Conservation (phyloP, 164 flowering plant species). For the Sextonia rubra region DNA sequence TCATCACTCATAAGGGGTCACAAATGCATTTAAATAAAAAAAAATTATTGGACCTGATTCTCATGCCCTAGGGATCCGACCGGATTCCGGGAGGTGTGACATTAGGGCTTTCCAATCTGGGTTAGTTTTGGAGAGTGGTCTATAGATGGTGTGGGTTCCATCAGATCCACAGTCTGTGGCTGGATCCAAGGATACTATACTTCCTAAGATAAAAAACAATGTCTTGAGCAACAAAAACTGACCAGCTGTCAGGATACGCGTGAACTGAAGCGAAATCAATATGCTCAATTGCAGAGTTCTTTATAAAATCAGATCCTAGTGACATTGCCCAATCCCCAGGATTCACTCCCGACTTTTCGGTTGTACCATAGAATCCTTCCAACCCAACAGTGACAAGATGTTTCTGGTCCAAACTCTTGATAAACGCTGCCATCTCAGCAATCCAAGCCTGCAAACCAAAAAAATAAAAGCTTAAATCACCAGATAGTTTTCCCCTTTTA, state of each 20-base stretch:
- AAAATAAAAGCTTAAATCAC: not conserved
- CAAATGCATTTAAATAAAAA: too few relatives aligned
- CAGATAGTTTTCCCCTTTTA: too few relatives aligned
- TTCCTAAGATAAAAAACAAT: not conserved
- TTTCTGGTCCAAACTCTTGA: constrained; percentile 49
- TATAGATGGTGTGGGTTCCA: too few relatives aligned
- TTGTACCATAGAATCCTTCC: constrained; percentile 58
- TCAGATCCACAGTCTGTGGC: not conserved
- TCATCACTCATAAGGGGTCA: too few relatives aligned
- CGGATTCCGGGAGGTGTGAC: too few relatives aligned
- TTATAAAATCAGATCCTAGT: constrained; percentile 60
- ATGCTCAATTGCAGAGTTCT: constrained; percentile 41
- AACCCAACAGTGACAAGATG: constrained; percentile 66
- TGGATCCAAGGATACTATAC: not conserved
- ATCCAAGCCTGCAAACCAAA: constrained; percentile 43
- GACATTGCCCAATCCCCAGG: constrained; percentile 62
- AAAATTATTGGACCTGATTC: too few relatives aligned
- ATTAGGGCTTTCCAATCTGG: not conserved
- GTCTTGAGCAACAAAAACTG: constrained; percentile 15
- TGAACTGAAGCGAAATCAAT: constrained; percentile 73
- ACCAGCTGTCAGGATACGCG: constrained; percentile 70
- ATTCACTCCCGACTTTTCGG: constrained; percentile 33
- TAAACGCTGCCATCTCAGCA: constrained; percentile 49
- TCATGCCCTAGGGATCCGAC: too few relatives aligned
- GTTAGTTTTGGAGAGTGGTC: not conserved